A percentile compares a stretch with the other conserved stretches of the same genome.
Evolutionary conservation across 371 early-diverging fungal species (phyloP).

Genomic region (Batrachochytrium dendrobatidis): DNA sequence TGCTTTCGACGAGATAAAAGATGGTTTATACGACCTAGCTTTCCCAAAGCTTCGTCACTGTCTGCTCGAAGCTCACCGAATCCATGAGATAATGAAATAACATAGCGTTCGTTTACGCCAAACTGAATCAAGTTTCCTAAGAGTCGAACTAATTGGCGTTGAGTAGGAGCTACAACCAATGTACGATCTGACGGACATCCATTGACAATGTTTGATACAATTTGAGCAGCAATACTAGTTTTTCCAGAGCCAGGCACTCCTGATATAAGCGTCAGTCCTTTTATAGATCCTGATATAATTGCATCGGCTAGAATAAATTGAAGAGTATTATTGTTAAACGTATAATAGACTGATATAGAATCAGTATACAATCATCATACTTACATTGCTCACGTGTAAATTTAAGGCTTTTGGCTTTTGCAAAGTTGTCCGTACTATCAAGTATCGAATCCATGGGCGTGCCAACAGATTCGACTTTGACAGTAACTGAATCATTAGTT

Average conservation of each 20-base stretch:
- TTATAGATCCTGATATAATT: conserved; percentile 66
- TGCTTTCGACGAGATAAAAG: conserved; percentile 73
- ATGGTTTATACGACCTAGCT: conserved; percentile 86
- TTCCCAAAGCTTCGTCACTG: conserved; percentile 51
- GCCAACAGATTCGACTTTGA: too few species aligned
- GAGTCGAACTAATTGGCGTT: conserved; percentile 91
- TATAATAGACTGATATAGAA: background rate
- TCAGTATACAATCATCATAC: conserved; percentile 2
- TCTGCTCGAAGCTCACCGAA: conserved; percentile 80
- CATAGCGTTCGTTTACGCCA: conserved; percentile 84
- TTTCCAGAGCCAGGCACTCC: conserved; percentile 98
- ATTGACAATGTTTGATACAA: conserved; percentile 86
- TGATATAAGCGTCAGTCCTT: conserved; percentile 82
- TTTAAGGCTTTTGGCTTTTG: background rate
- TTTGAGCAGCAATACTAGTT: conserved; percentile 93
- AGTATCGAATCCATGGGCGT: too few species aligned
- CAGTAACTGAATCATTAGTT: too few species aligned
- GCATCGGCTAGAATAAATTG: conserved; percentile 51
- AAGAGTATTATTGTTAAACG: too few species aligned
- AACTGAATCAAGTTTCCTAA: conserved; percentile 84
- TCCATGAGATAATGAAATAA: conserved; percentile 92
- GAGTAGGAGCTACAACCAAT: conserved; percentile 88
- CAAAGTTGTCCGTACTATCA: too few species aligned
- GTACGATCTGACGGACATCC: conserved; percentile 80
- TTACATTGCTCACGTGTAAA: background rate